Base-by-base conservation (phyloP, 345 rosid genomes). In the Populus ilicifolia region DNA sequence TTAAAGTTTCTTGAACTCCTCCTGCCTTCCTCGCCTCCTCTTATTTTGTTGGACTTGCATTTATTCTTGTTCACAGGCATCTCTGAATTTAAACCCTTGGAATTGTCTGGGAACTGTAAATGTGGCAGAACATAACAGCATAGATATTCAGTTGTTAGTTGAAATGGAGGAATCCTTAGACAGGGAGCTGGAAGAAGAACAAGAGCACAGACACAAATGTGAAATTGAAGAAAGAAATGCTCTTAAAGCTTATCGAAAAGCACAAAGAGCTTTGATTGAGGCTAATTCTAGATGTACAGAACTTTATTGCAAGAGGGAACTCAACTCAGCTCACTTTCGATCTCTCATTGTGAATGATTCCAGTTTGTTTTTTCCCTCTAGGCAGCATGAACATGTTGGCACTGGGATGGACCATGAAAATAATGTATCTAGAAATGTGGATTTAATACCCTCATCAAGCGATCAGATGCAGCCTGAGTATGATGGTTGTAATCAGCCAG, bases 151-250 rank as follows among this genome's bases (percentile, higher is more conserved):
- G 59, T 78, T 90, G 71, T 83, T 92, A 75, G 77, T 78, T 75
- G 91, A 87, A 80, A 80, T 96, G 78, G 99, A 96, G 86, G 97
- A 96, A 81, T 79, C 91, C 39, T 82, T 90, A 71, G 99, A 96
- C 86, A 93, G 80, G 84, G 94, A 93, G 77, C 89, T 96, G 80
- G 98, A 88, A 77, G 91, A 89, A 81, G 98, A 93, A 67, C 98
- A 96, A 71, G 90, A 92, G 70, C 81, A 80, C 70, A 83, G 93
- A 76, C 85, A 79, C 77, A 88, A 73, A 63, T 89, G 94, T 85
- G 98, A 96, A 89, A 85, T 90, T 89, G 99, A 96, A 84, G 99
- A 96, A 84, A 89, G 96, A 80, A 92, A 93, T 79, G 94, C 98
- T 67, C 93, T 93, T 69, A 93, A 87, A 86, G 90, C 90, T 69